Base-by-base conservation (phyloP, 2,329 filamentous ascomycete species). In the Verticillium longisporum region DNA sequence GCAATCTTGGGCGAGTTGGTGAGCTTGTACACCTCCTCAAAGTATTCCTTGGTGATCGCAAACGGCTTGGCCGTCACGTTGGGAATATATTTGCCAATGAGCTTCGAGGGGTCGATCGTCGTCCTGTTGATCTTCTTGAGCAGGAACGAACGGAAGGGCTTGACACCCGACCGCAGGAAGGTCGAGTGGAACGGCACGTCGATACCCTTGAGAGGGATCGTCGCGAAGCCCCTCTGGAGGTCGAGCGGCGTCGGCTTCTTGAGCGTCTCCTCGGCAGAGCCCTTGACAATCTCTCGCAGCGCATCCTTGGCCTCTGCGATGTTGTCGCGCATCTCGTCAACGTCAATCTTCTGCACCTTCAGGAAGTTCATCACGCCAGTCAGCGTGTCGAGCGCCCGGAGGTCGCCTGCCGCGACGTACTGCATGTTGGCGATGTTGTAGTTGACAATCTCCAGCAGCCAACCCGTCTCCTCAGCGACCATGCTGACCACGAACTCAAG, bases 81-180 rank as follows among this genome's bases (percentile, higher is more conserved):
- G 68, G 95, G 95, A 67, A 99, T 98, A 80, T 99, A 99, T 80
- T 99, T 99, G 71, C 95, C 95, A 68, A 99, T 85, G 71, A 99
- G 80, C 83, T 98, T 98, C 74, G 91, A 90, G 5, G 95, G 95
- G 75, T 99, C 95, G 75, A 99, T 98, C 60, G 91, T 96, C 31
- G 93, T 97, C 87, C 96, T 97, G 84, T 98, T 92, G 80, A 99
- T 98, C 86, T 99, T 99, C 90, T 98, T 99, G 69, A 98, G 88
- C 73, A 99, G 78, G 86, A 99, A 99, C 55, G 89, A 94, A 67
- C 95, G 87, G 92, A 99, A 99, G 56, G 96, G 95, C 84, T 99
- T 99, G 76, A 99, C 95, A 70, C 95, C 96, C 45, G 92, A 97
- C 61, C 96, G 91, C 78, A 99, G 80, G 84, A 99, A 99, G 18